Conservation (phyloP, 108 stramenopile species). For the Mediolabrus comicus region DNA sequence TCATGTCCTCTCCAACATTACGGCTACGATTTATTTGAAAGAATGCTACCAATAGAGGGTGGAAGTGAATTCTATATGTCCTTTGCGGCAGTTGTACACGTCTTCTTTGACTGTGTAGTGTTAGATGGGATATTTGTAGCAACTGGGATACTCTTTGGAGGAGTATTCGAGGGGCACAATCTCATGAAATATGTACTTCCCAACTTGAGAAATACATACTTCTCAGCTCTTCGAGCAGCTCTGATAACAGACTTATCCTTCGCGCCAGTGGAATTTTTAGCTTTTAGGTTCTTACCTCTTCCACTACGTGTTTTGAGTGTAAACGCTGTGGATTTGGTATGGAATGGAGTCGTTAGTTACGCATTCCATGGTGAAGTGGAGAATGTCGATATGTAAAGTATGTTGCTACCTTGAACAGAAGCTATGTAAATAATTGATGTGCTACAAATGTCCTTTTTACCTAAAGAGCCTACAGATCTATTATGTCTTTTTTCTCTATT, state of each 20-base stretch:
- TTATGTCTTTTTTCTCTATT: no score
- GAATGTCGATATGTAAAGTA: not conserved
- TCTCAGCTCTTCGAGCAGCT: conserved; percentile 59
- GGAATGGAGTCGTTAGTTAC: conserved; percentile 73
- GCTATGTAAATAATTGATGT: no score
- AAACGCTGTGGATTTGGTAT: conserved; percentile 71
- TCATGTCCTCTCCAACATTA: conserved; percentile 77
- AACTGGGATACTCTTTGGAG: conserved; percentile 54
- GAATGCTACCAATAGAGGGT: conserved; percentile 43
- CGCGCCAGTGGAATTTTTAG: conserved; percentile 65
- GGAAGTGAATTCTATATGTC: conserved; percentile 16
- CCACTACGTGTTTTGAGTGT: conserved; percentile 66
- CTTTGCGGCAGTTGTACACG: conserved; percentile 58
- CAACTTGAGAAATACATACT: conserved; percentile 50
- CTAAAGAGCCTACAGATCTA: no score
- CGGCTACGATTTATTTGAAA: conserved; percentile 65
- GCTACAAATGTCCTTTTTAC: no score
- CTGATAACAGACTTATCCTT: conserved; percentile 48
- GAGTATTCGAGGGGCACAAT: conserved; percentile 60
- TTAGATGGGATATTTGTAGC: conserved; percentile 68
- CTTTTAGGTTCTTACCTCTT: conserved; percentile 67
- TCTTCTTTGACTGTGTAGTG: conserved; percentile 52
- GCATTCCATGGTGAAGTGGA: conserved; percentile 51
- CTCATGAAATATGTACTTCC: conserved; percentile 27
- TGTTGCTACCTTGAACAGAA: not conserved